Evolutionary conservation across 495 filamentous ascomycete genomes (phyloP).

Genomic region (Aspergillus biplanus): DNA sequence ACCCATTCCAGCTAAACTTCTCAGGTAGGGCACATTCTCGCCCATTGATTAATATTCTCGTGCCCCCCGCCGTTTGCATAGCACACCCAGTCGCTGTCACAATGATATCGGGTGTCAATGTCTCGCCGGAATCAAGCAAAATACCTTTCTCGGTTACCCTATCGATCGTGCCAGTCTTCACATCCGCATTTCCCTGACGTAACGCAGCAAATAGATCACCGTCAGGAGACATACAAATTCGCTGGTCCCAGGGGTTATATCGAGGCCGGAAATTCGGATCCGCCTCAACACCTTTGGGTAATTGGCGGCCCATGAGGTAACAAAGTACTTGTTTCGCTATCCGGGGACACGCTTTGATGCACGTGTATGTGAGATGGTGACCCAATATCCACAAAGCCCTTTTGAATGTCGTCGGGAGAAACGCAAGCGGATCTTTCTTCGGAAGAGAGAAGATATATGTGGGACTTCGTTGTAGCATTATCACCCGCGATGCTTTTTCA

Average conservation of each 20-base stretch:
- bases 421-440: background rate
- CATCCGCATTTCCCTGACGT: background rate
- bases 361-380: background rate
- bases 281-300: background rate
- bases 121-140: background rate
- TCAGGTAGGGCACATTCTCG: background rate
- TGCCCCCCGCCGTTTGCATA: background rate
- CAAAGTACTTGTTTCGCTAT: background rate
- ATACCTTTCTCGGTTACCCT: background rate
- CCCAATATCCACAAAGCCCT: background rate
- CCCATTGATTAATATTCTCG: background rate
- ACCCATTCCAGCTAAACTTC: conserved; percentile 1
- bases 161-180: background rate
- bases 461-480: background rate
- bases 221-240: background rate
- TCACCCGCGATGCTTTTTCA: background rate
- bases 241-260: background rate
- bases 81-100: background rate
- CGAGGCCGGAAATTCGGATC: background rate
- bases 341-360: background rate
- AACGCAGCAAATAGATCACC: background rate
- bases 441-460: background rate
- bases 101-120: background rate
- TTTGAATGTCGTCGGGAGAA: background rate
- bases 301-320: background rate